Conservation (phyloP, 2,329 filamentous ascomycete genomes). For the Diplodia sapinea region DNA sequence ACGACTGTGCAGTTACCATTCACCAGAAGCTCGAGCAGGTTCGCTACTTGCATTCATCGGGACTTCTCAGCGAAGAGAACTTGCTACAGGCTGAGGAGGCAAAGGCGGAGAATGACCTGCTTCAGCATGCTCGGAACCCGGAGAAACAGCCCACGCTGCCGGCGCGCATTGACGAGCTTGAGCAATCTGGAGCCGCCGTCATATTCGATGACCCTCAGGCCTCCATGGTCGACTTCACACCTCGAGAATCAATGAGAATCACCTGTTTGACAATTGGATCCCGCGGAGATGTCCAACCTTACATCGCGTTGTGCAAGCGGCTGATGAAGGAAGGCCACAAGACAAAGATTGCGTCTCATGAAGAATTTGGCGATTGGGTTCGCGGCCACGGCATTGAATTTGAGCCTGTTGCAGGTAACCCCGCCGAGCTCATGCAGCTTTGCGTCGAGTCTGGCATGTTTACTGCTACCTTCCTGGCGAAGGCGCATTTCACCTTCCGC, state of each 20-base stretch:
- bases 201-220: constrained; percentile 88
- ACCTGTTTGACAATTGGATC: constrained; percentile 97
- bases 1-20: constrained; percentile 86
- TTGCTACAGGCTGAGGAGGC: constrained; percentile 74
- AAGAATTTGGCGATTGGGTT: constrained; percentile 88
- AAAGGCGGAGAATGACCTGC: constrained; percentile 77
- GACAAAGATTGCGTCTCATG: constrained; percentile 87
- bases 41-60: constrained; percentile 73
- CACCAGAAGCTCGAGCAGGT: constrained; percentile 76
- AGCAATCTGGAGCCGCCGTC: constrained; percentile 59
- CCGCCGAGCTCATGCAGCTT: constrained; percentile 90
- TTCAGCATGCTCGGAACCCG: constrained; percentile 72
- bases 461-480: constrained; percentile 85
- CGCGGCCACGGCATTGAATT: constrained; percentile 95
- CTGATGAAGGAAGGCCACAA: constrained; percentile 86
- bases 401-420: constrained; percentile 84
- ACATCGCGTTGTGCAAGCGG: constrained; percentile 94
- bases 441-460: constrained; percentile 99
- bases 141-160: constrained; percentile 45
- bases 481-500: constrained; percentile 76
- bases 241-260: constrained; percentile 75
- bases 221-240: constrained; percentile 91
- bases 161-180: constrained; percentile 34
- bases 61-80: constrained; percentile 70
- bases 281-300: constrained; percentile 93